Percentiles rank a stretch among this genome's conserved stretches.
These are phyloP conservation scores for Friedmanniomyces endolithicus DNA, from an alignment of 495 filamentous ascomycete species.

Conservation along the genomic window DNA sequence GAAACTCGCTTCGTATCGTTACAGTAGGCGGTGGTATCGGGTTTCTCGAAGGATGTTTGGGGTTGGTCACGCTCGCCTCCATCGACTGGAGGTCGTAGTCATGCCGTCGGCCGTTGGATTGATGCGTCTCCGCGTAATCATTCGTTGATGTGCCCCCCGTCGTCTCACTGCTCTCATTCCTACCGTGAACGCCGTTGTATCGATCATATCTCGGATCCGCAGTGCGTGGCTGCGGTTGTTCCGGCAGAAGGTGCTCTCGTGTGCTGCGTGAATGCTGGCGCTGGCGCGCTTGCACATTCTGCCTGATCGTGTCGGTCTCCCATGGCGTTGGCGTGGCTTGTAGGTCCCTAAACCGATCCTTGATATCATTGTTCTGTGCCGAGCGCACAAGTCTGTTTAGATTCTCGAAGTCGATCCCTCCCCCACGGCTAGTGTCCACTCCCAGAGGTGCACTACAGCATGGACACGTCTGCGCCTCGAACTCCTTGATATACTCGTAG, in stretches of 20 bases:
- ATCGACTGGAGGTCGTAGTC: constrained; percentile 95
- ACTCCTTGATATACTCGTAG: constrained; percentile 94
- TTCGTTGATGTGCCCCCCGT: constrained; percentile 51
- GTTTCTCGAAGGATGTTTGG: constrained; percentile 63
- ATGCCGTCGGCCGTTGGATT: constrained; percentile 51
- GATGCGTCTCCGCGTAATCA: constrained; percentile 54
- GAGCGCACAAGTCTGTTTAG: constrained; percentile 88
- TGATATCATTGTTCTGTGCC: constrained; percentile 54
- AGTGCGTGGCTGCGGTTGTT: constrained; percentile 36
- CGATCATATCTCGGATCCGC: constrained; percentile 41
- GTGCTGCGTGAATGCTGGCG: constrained; percentile 16
- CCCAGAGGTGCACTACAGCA: constrained; percentile 88
- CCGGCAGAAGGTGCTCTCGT: constrained; percentile 17
- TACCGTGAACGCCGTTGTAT: constrained; percentile 35
- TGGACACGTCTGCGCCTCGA: constrained; percentile 89
- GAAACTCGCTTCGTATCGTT: constrained; percentile 91
- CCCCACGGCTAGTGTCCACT: constrained; percentile 86
- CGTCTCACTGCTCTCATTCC: constrained; percentile 67
- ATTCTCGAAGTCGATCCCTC: constrained; percentile 58
- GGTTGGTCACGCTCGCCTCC: constrained; percentile 73
- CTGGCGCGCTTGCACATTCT: constrained; percentile 24
- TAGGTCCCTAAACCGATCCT: constrained; percentile 31
- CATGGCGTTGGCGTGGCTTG: constrained; percentile 47
- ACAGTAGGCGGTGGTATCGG: constrained; percentile 86
- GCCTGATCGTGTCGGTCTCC: constrained; percentile 39